A percentile compares a stretch with the other conserved stretches of the same genome.
Evolutionary conservation across 441 rosid species (phyloP).

Genomic region (Sinapis alba): DNA sequence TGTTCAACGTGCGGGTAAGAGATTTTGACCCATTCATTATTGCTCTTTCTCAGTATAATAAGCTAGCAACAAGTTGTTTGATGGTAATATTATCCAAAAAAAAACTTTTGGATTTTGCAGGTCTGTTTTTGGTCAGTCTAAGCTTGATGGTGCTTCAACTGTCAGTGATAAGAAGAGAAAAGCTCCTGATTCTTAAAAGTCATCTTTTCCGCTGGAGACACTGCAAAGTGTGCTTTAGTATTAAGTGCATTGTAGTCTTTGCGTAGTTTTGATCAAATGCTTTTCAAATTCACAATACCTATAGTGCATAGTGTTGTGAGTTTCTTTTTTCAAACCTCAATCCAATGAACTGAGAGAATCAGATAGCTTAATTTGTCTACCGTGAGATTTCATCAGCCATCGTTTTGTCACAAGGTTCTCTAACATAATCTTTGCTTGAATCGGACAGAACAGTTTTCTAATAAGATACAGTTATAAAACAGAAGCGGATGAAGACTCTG

Average conservation of each 20-base stretch:
- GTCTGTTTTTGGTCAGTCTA: conserved; percentile 84
- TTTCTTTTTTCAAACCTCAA: background rate
- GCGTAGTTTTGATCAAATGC: conserved; percentile 5
- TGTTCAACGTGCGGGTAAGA: conserved; percentile 82
- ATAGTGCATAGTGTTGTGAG: background rate
- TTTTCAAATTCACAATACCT: background rate
- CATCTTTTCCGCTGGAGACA: background rate
- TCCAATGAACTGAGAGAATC: background rate
- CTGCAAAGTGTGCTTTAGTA: background rate
- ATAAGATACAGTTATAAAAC: background rate
- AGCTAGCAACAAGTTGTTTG: background rate
- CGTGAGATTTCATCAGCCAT: background rate
- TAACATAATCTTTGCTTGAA: background rate
- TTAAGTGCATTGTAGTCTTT: background rate
- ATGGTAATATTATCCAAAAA: conserved; percentile 10
- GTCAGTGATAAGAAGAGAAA: conserved; percentile 67
- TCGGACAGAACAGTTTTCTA: background rate
- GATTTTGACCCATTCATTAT: background rate
- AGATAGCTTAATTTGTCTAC: background rate
- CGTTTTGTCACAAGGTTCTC: background rate
- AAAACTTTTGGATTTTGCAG: conserved; percentile 43
- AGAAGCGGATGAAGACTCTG: background rate
- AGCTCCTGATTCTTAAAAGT: conserved; percentile 38
- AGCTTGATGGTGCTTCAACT: conserved; percentile 56
- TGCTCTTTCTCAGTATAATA: background rate